These are phyloP conservation scores for Lagerstroemia speciosa DNA, from an alignment of 345 rosid genomes.

Conservation along the genomic window DNA sequence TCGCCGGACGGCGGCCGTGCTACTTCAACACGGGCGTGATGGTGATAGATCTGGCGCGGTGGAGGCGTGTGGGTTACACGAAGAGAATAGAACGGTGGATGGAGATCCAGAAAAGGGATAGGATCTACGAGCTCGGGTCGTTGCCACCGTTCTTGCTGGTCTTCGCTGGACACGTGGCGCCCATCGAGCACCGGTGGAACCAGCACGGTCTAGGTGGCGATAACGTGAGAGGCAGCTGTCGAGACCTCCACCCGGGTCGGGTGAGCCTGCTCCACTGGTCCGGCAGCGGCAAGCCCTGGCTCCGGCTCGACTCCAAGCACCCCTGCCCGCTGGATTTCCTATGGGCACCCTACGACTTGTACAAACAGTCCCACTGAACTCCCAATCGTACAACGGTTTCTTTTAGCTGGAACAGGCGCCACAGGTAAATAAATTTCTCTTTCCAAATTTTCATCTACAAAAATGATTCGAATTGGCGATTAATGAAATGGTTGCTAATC, in stretches of 20 bases:
- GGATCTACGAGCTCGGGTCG: constrained; percentile 74
- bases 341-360: constrained; percentile 69
- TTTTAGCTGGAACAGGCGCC: not conserved
- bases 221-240: constrained; percentile 68
- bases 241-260: constrained; percentile 69
- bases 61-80: constrained; percentile 60
- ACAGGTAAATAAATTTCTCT: not conserved
- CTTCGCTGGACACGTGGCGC: constrained; percentile 63
- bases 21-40: constrained; percentile 82
- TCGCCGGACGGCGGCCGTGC: constrained; percentile 45
- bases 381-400: not conserved
- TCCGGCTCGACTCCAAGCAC: constrained; percentile 52
- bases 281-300: constrained; percentile 81
- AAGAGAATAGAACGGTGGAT: constrained; percentile 69
- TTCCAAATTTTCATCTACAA: not conserved
- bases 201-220: constrained; percentile 80
- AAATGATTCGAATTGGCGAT: not conserved
- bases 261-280: constrained; percentile 78
- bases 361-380: constrained; percentile 31
- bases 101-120: constrained; percentile 57
- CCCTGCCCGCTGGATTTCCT: constrained; percentile 60
- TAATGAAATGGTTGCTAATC: not conserved
- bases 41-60: constrained; percentile 65
- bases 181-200: constrained; percentile 76
- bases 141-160: constrained; percentile 66